phyloP scores from a whole-genome alignment of 352 stramenopile genomes.

The Globisporangium yorkense region DNA sequence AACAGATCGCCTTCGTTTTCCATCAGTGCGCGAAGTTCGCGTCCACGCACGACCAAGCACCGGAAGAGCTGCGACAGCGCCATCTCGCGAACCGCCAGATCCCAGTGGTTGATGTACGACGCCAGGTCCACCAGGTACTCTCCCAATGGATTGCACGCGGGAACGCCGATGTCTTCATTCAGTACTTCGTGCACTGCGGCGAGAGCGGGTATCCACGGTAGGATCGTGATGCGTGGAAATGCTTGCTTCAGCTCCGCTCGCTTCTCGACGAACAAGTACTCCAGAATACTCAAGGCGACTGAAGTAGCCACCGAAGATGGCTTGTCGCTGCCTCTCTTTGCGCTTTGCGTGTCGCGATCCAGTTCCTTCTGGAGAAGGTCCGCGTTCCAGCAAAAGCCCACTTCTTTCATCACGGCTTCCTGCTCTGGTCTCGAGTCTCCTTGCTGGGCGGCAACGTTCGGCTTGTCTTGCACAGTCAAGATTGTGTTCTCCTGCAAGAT shows the following conservation, averaged over 20 bases:
- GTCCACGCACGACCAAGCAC: conserved; percentile 49
- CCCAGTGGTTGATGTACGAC: conserved; percentile 71
- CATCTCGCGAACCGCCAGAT: conserved; percentile 72
- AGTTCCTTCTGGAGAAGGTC: conserved; percentile 24
- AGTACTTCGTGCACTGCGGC: conserved; percentile 56
- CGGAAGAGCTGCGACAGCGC: conserved; percentile 65
- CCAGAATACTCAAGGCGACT: conserved; percentile 32
- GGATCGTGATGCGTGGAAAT: conserved; percentile 63
- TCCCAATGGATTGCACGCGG: conserved; percentile 26
- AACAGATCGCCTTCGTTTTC: conserved; percentile 66
- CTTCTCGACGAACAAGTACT: conserved; percentile 78
- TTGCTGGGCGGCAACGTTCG: background rate
- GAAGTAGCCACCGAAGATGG: background rate
- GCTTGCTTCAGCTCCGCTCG: conserved; percentile 43
- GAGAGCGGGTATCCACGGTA: conserved; percentile 62
- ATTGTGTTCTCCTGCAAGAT: conserved; percentile 17
- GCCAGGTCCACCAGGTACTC: conserved; percentile 56
- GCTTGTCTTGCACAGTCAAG: conserved; percentile 13
- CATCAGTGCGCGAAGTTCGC: conserved; percentile 59
- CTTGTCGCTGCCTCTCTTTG: background rate
- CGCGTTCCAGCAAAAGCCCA: conserved; percentile 30
- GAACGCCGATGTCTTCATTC: conserved; percentile 56
- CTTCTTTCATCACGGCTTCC: background rate
- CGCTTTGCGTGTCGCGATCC: background rate
- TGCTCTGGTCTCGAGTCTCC: background rate